Evolutionary conservation across 139 green algal species (phyloP), one percentile per base, ranked within the genome.

Genomic region (Tetraselmis chui): DNA sequence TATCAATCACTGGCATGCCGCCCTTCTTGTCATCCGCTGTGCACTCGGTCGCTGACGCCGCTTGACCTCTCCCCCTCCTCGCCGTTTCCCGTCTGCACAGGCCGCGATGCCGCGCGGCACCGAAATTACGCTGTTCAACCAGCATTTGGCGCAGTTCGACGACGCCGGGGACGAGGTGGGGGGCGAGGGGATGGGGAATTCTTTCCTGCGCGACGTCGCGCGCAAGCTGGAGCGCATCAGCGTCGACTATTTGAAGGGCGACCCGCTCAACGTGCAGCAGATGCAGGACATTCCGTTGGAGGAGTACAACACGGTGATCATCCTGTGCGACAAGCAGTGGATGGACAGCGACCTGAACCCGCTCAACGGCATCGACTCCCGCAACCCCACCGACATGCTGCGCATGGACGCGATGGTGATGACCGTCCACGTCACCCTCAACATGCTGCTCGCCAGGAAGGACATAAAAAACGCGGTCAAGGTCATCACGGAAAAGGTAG

Each of bases 241-340:
- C 0, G n/a, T 93, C 75, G 28, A n/a, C 27, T 82, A 88, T 25
- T 76, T 87, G 23, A 31, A 32, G 23, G 86, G 79, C 58, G 86
- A 90, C 80, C 87, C 87, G 1, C 82, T 84, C 31, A 59, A 58
- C n/a, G 79, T 59, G 5, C 23, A 5, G 11, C 45, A 77, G 30
- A 58, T 76, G 32, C 77, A 89, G 59, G 74, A 29, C 22, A 80
- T 11, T 0, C 26, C 82, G 28, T 2, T 88, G 0, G 83, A 88
- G 28, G 76, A 88, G 24, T 29, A 76, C 81, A 79, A 77, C 78
- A 86, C 83, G 18, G 84, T 82, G 1, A 75, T 92, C 58, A 76
- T 89, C 30, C 79, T 92, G 82, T 92, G 89, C 58, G 89, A 92
- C 67, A 83, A 88, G 77, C 30, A 59, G 26, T 90, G 89, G 83